Evolutionary conservation across 1,139 yeast genomes (phyloP).

Genomic region (Yamadazyma friedrichii): DNA sequence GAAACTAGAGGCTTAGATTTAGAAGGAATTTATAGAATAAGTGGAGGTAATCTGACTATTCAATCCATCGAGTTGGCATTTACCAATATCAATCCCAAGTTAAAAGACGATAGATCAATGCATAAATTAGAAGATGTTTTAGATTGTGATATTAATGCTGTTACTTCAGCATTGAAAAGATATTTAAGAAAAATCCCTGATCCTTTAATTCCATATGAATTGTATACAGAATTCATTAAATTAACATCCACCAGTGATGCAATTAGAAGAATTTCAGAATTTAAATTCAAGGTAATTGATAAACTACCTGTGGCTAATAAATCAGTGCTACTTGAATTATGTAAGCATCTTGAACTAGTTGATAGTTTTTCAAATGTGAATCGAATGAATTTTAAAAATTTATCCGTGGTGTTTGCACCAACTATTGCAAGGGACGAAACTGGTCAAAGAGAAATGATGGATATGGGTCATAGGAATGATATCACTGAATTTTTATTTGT

Average conservation of each 20-base stretch:
- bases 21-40: slow-evolving; percentile 90
- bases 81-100: slow-evolving; percentile 22
- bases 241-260: slow-evolving; percentile 34
- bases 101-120: slow-evolving; percentile 38
- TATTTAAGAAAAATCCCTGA: slow-evolving; percentile 82
- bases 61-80: slow-evolving; percentile 53
- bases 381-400: slow-evolving; percentile 77
- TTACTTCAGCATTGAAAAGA: slow-evolving; percentile 82
- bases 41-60: slow-evolving; percentile 83
- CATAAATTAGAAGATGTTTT: slow-evolving; percentile 45
- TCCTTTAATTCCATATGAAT: slow-evolving; percentile 72
- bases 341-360: slow-evolving; percentile 64
- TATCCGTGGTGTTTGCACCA: slow-evolving; percentile 95
- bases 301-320: slow-evolving; percentile 69
- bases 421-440: slow-evolving; percentile 79
- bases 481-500: slow-evolving; percentile 75
- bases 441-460: slow-evolving; percentile 82
- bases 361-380: slow-evolving; percentile 48
- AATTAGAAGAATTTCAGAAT: slow-evolving; percentile 33
- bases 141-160: slow-evolving; percentile 77
- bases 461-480: slow-evolving; percentile 80
- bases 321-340: slow-evolving; percentile 52
- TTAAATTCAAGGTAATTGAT: slow-evolving; percentile 23
- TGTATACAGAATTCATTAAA: slow-evolving; percentile 64
- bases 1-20: slow-evolving; percentile 68